Percentiles rank a stretch among this genome's conserved stretches.
Evolutionary conservation across 73 alveolate genomes (phyloP).

Genomic region (Blepharisma japonicum): DNA sequence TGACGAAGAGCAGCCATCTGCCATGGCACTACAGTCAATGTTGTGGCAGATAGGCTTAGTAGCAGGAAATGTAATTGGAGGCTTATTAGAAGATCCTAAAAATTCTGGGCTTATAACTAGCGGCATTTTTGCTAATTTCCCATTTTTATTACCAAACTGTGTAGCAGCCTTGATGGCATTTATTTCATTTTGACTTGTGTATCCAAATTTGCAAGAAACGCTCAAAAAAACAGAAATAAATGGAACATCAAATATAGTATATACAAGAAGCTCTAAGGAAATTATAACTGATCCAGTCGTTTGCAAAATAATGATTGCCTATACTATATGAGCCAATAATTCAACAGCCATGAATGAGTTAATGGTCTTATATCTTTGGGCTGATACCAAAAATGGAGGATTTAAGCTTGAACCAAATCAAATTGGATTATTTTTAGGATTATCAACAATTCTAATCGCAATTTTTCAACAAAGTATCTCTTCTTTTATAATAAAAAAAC

Average conservation of each 20-base stretch:
- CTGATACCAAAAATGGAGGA: not conserved
- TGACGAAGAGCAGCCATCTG: constrained; percentile 4
- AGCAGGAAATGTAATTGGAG: constrained; percentile 20
- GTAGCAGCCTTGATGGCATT: not conserved
- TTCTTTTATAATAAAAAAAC: not conserved
- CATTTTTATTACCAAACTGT: constrained; percentile 12
- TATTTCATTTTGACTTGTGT: not conserved
- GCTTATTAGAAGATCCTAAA: constrained; percentile 1
- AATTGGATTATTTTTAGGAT: not conserved
- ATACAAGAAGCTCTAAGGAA: not conserved
- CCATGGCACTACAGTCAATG: not conserved
- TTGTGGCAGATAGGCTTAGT: not conserved
- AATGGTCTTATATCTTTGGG: not conserved
- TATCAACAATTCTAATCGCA: not conserved
- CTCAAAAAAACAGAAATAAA: not conserved
- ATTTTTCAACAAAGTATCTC: not conserved
- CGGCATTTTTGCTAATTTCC: not conserved
- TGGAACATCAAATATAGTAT: not conserved
- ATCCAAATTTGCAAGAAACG: not conserved
- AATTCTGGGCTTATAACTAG: not conserved
- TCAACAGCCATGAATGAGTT: not conserved
- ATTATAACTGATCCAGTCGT: not conserved
- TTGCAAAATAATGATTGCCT: not conserved
- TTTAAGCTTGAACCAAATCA: not conserved
- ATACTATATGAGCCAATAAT: not conserved